Base-by-base conservation (phyloP, 805 yeast genomes). In the Candida peoriensis region DNA sequence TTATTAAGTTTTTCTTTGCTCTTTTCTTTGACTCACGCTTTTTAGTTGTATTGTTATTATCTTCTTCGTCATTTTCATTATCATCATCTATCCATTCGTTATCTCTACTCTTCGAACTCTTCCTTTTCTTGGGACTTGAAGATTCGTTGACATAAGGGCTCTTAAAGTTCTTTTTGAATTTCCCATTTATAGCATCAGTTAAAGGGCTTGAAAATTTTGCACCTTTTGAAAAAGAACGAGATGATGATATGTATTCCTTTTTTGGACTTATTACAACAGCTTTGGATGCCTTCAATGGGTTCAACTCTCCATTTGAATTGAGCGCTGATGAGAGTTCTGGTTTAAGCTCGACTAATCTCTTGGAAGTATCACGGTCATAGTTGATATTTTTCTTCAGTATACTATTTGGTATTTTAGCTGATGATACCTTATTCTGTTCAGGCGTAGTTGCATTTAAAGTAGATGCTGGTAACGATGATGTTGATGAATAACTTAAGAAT, bases 221-320 rank as follows among this genome's bases (percentile, higher is more conserved):
- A 2, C 32, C 34, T 15, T 30, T 36, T 5, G 38, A 22, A 3
- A 39, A 22, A 7, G 28, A 35, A 32, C 32, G 18, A 18, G 32
- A 36, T 2, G 34, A 14, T 15, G 36, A 30, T 14, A 46, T 36
- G 15, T 37, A 36, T 17, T 46, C 47, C 29, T 59, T 60, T 20
- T 60, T 53, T 8, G 69, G 69, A 3, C 66, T 59, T 33, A 63
- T 53, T 5, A 60, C 38, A 2, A 62, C 63, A 20, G 51, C 36
- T 32, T 43, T 52, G 5, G 63, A 58, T 3, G 52, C 58, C 37
- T 55, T 59, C 5, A 57, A 41, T 3, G 64, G 61, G 34, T 61
- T 62, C 8, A 57, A 20, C 22, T 52, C 54, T 1, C 58, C 59
- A 18, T 47, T 34, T 14, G 41, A 30, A 24, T 53, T 38, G 12